phyloP scores from a whole-genome alignment of 2,329 filamentous ascomycete genomes.

The Aspergillus oerlinghausenensis region DNA sequence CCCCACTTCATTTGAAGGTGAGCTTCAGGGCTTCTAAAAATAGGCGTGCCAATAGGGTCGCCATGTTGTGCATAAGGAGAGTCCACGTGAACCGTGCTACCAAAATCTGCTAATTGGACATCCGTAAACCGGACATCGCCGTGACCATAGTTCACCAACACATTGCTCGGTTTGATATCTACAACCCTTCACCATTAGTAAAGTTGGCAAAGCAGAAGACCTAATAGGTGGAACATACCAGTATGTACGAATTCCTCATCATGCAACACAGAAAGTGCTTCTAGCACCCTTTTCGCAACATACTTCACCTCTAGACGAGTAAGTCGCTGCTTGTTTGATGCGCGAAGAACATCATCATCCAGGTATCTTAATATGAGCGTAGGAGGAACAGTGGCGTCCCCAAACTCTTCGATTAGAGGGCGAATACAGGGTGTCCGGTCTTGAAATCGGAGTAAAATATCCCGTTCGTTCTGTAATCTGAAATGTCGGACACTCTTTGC shows the following conservation, averaged over 20 bases:
- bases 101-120: conserved; percentile 16
- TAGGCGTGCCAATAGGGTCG: conserved; percentile 11
- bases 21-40: conserved; percentile 18
- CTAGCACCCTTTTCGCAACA: conserved; percentile 12
- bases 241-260: conserved; percentile 15
- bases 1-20: conserved; percentile 16
- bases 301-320: not conserved
- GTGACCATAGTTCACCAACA: conserved; percentile 14
- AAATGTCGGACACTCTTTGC: too few species aligned
- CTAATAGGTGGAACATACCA: conserved; percentile 2
- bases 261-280: conserved; percentile 12
- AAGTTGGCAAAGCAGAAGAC: not conserved
- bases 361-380: not conserved
- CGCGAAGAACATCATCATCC: not conserved
- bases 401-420: too few species aligned
- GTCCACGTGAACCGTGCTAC: conserved; percentile 8
- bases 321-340: not conserved
- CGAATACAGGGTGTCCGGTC: too few species aligned
- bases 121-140: conserved; percentile 11
- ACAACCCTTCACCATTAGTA: not conserved
- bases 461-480: too few species aligned
- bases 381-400: not conserved
- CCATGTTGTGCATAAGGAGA: conserved; percentile 10
- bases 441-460: too few species aligned
- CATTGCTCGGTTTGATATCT: conserved; percentile 20